phyloP scores from a whole-genome alignment of 805 yeast species.

The Saitoella complicata region DNA sequence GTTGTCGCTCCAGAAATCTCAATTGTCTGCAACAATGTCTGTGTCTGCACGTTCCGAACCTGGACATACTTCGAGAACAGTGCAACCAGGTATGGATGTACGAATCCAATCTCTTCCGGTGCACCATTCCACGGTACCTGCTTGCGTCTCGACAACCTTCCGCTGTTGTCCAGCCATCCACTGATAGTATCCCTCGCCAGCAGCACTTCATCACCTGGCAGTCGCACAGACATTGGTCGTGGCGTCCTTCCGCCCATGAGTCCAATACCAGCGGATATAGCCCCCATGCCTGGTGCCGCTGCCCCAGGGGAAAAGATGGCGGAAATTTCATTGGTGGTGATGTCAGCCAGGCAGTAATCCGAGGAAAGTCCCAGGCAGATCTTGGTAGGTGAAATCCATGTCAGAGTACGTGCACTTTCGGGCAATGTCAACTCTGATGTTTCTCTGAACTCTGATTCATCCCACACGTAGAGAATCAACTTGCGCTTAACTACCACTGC shows the following conservation, averaged over 20 bases:
- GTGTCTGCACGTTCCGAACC: slow-evolving; percentile 25
- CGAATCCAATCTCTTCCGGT: slow-evolving; percentile 20
- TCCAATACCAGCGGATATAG: slow-evolving; percentile 11
- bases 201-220: slow-evolving; percentile 7
- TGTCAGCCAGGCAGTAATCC: slow-evolving; percentile 10
- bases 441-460: slow-evolving; percentile 9
- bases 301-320: slow-evolving; percentile 10
- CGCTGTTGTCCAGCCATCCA: slow-evolving; percentile 6
- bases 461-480: slow-evolving; percentile 12
- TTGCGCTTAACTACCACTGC: slow-evolving; percentile 16
- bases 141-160: slow-evolving; percentile 4
- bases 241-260: slow-evolving; percentile 6
- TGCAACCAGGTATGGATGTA: slow-evolving; percentile 28
- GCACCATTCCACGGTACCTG: slow-evolving; percentile 8
- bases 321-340: slow-evolving; percentile 7
- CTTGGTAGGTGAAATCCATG: slow-evolving; percentile 8
- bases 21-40: slow-evolving; percentile 23
- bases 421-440: slow-evolving; percentile 8
- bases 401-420: slow-evolving; percentile 10
- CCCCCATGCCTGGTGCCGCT: slow-evolving; percentile 15
- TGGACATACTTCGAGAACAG: slow-evolving; percentile 21
- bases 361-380: slow-evolving; percentile 8
- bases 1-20: slow-evolving; percentile 14
- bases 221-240: slow-evolving; percentile 6
- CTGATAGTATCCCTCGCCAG: slow-evolving; percentile 9